Evolutionary conservation across 148 eudicot genomes (phyloP), one percentile per base, ranked within the genome.

Genomic region (Rhododendron ferrugineum): DNA sequence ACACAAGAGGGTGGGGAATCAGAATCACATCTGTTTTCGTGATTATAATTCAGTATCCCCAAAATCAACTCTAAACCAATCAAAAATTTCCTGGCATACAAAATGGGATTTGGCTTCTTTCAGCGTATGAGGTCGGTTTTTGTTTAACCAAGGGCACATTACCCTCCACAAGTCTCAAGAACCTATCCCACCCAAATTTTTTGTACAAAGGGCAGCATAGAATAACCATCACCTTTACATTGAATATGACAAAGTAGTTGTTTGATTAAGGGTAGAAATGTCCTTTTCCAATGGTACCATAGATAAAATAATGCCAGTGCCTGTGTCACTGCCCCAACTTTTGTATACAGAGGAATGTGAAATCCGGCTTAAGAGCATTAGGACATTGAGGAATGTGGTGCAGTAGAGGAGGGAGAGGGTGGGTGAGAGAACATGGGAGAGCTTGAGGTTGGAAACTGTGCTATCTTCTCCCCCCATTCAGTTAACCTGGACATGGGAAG

Each of bases 401-500:
- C 80, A 85, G 83, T 78, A 60, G n/a, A 40, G 68, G 54, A n/a
- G 26, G 28, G 46, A 6, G 37, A 15, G 22, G 66, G 68, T 66
- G 86, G 87, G 88, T 83, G 78, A 87, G 87, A 86, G 87, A 87
- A 85, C 77, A 86, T 78, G 89, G 87, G 86, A 58, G 84, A 58
- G 83, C 74, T 84, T 82, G 83, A 54, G 87, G 75, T 81, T 85
- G 90, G 79, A 84, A 75, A 77, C 22, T 86, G 88, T 83, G 91
- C 78, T 78, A 28, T 76, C 58, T 88, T 85, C 78, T 6, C 44
- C 44, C 49, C 49, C 49, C 11, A 46, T 46, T 46, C 49, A 46
- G 85, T 88, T 88, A 85, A 88, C 81, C 85, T 82, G 78, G 85
- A 75, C 88, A 52, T 86, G 64, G 89, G 88, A 77, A 89, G 88